Conservation (phyloP, 75 land plant species). For the Isoetes taiwanensis region DNA sequence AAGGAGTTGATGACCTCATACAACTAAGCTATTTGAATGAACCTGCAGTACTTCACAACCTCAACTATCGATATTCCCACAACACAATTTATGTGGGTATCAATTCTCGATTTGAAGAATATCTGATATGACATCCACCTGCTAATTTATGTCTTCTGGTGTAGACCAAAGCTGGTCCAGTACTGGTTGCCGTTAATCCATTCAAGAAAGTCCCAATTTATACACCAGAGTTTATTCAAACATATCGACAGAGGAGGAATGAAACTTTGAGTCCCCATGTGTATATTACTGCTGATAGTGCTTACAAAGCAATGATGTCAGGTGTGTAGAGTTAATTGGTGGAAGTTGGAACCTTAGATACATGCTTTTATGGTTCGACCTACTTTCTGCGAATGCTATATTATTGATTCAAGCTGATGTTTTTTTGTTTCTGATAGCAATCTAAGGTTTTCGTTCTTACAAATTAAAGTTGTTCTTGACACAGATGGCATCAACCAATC, state of each 20-base stretch:
- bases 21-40: constrained; percentile 91
- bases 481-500: constrained; percentile 72
- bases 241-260: constrained; percentile 36
- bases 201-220: constrained; percentile 64
- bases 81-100: constrained; percentile 70
- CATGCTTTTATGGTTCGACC: neutral
- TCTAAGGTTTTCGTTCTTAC: neutral
- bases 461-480: constrained; percentile 4
- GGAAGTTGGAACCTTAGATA: neutral
- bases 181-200: constrained; percentile 87
- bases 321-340: constrained; percentile 27
- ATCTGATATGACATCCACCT: no score
- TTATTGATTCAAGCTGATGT: no score
- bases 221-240: constrained; percentile 42
- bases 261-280: constrained; percentile 69
- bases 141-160: constrained; percentile 8
- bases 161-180: constrained; percentile 94
- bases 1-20: constrained; percentile 85
- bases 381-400: no score
- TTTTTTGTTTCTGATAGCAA: neutral
- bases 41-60: constrained; percentile 86
- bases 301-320: constrained; percentile 59
- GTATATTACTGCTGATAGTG: constrained; percentile 63
- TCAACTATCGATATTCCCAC: constrained; percentile 40
- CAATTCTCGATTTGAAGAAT: no score